Percentiles rank a stretch among this genome's conserved stretches.
phyloP scores from a whole-genome alignment of 192 early-diverging fungal species.

The Anaeromyces robustus region DNA sequence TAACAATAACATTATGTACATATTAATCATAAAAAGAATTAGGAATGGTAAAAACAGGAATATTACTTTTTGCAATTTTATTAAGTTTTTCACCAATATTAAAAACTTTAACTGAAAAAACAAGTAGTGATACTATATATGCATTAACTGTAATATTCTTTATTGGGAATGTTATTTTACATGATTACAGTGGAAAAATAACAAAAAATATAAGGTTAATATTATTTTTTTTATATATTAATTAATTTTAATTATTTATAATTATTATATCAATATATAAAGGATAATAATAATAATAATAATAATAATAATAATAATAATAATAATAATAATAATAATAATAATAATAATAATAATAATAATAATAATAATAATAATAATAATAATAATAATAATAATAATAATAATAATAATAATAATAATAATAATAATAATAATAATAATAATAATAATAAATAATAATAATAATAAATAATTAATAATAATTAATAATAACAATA shows the following conservation, averaged over 20 bases:
- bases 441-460: constrained; percentile 1
- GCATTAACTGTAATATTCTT: constrained; percentile 72
- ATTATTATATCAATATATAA: constrained; percentile 27
- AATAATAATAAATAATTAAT: constrained; percentile 10
- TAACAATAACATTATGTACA: too few species aligned
- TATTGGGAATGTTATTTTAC: constrained; percentile 72
- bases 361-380: too few species aligned
- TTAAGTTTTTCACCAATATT: constrained; percentile 79
- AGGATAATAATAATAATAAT: not conserved
- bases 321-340: too few species aligned
- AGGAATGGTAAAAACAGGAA: constrained; percentile 33
- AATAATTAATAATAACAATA: constrained; percentile 10
- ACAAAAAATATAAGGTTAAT: not conserved
- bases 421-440: too few species aligned
- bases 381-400: too few species aligned
- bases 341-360: too few species aligned
- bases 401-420: too few species aligned
- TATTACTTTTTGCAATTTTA: constrained; percentile 57
- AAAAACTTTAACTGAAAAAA: constrained; percentile 78
- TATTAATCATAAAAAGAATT: not conserved
- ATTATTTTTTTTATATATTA: too few species aligned
- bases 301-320: too few species aligned
- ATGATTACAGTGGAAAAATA: constrained; percentile 50
- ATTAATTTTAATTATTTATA: constrained; percentile 19
- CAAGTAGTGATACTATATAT: constrained; percentile 84